phyloP scores from a whole-genome alignment of 371 early-diverging fungal genomes.

The Basidiobolus heterosporus region DNA sequence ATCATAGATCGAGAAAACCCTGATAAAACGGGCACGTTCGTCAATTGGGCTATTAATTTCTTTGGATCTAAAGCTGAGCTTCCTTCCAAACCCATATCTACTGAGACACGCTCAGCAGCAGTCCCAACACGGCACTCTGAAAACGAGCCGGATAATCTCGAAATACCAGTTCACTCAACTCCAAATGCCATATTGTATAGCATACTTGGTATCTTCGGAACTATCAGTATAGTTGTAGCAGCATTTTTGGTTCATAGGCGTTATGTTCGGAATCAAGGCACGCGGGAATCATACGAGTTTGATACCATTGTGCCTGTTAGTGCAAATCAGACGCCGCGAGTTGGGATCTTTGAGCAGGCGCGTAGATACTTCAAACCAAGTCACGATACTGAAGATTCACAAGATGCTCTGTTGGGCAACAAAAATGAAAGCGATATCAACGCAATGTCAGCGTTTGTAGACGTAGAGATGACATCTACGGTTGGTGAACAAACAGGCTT shows the following conservation, averaged over 20 bases:
- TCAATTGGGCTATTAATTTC: conserved; percentile 48
- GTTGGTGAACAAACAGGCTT: too few relatives aligned
- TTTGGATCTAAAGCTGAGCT: conserved; percentile 21
- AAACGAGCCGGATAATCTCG: too few relatives aligned
- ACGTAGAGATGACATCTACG: too few relatives aligned
- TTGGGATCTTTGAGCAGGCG: too few relatives aligned
- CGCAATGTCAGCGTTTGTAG: too few relatives aligned
- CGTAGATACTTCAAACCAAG: too few relatives aligned
- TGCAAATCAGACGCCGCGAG: too few relatives aligned
- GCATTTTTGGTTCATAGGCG: neutral
- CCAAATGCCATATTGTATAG: neutral
- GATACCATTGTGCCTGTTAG: too few relatives aligned
- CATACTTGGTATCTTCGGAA: neutral
- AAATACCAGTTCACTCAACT: neutral
- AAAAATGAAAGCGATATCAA: too few relatives aligned
- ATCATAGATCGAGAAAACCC: conserved; percentile 33
- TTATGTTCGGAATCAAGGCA: neutral
- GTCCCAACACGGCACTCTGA: neutral
- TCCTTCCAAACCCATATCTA: conserved; percentile 18
- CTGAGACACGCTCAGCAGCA: neutral
- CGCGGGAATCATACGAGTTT: neutral
- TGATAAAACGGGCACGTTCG: conserved; percentile 19
- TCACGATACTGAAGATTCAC: too few relatives aligned
- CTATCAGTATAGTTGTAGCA: conserved; percentile 1
- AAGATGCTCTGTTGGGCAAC: too few relatives aligned